Evolutionary conservation across 768 basidiomycete genomes (phyloP), one percentile per base, ranked within the genome.

Genomic region (Porpolomopsis calyptriformis): DNA sequence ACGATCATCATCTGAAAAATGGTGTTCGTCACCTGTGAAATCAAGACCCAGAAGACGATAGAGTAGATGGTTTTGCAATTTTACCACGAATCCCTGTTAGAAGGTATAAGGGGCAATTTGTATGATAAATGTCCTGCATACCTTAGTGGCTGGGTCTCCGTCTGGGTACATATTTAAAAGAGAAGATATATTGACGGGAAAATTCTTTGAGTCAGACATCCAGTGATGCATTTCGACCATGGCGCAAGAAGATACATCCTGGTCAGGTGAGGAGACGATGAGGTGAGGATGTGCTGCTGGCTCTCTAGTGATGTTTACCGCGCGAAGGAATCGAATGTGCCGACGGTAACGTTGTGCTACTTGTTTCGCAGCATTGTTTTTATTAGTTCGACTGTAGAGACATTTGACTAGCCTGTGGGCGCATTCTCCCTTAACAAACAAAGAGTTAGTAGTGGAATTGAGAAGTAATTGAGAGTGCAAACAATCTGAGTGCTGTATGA

Each of bases 401-500:
- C 29, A 14, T 31, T 31, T 31, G 29, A 14, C 29, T 31, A 7
- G 29, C 7, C 29, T 7, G 14, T 31, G 29, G 7, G 7, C 29
- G 7, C 7, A 14, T 14, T 31, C 29, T 31, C 29, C 29, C 29
- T 31, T 7, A 7, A 31, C 29, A 14, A n/a, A n/a, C n/a, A 31
- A 14, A 31, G 14, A 14, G 29, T 7, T 14, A 14, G 14, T 7
- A 14, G 7, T 31, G 29, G 29, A 31, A 31, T 31, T 31, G n/a
- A 14, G 14, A 8, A 10, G 6, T 3, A 37, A 35, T 24, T 29
- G 7, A 31, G 14, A 3, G 8, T 16, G 40, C 53, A 18, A 37
- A 67, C 64, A n/a, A 50, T 50, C 12, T 64, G 60, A 1, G 60
- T 65, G 0, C 58, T 57, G 38, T 56, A 65, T 1, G 55, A 60